phyloP scores from a whole-genome alignment of 1,284 basidiomycete species.

The Moesziomyces parantarcticus region DNA sequence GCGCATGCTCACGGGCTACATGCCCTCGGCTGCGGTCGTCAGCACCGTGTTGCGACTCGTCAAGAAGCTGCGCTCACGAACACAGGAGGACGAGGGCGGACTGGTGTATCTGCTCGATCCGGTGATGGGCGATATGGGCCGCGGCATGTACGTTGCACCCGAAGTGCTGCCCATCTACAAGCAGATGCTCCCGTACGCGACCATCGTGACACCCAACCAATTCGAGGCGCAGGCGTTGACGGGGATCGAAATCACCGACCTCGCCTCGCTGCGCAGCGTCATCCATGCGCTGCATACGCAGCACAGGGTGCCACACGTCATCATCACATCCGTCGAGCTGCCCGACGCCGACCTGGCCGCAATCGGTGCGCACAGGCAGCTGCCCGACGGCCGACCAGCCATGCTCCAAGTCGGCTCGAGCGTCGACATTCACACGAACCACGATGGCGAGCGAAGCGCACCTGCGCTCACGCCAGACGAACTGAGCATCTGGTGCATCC shows the following conservation, averaged over 20 bases:
- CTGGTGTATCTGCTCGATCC: conserved; percentile 87
- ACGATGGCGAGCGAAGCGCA: conserved; percentile 12
- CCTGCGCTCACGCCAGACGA: conserved; percentile 1
- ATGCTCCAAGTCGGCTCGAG: conserved; percentile 68
- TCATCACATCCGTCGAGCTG: conserved; percentile 84
- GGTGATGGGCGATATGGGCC: conserved; percentile 71
- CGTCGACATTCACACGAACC: conserved; percentile 47
- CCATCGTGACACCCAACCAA: conserved; percentile 96
- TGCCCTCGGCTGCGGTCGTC: conserved; percentile 85
- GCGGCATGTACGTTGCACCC: conserved; percentile 81
- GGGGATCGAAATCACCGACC: conserved; percentile 73
- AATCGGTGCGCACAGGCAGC: conserved; percentile 40
- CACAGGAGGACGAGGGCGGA: conserved; percentile 69
- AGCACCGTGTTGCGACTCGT: conserved; percentile 77
- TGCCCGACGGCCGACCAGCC: conserved; percentile 40
- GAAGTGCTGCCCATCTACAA: conserved; percentile 91
- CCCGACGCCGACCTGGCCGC: conserved; percentile 42
- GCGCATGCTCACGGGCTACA: conserved; percentile 73
- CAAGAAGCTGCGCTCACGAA: conserved; percentile 72
- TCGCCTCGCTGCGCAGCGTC: conserved; percentile 77
- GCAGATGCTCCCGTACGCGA: conserved; percentile 79
- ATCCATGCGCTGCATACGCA: conserved; percentile 79
- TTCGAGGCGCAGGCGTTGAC: conserved; percentile 86
- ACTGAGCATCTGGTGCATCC: conserved; percentile 73
- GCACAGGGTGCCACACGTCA: conserved; percentile 83